A percentile compares a stretch with the other conserved stretches of the same genome.
Evolutionary conservation across 2,329 filamentous ascomycete species (phyloP).

Genomic region (Cyanodermella asteris): DNA sequence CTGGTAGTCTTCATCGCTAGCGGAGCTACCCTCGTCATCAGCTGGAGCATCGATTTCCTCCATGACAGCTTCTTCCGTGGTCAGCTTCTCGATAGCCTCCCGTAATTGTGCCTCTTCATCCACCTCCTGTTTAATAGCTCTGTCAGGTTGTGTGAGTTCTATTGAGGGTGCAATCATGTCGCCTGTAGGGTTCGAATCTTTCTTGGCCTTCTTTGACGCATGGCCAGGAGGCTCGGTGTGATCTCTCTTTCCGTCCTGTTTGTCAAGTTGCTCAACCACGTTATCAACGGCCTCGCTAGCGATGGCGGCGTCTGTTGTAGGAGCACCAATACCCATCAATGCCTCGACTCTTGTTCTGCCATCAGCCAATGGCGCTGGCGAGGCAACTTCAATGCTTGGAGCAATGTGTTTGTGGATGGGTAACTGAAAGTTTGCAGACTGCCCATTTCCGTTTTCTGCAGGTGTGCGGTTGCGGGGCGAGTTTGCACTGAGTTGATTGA

Average conservation of each 20-base stretch:
- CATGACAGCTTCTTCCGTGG: background rate
- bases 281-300: slow-evolving; percentile 49
- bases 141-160: too few species aligned
- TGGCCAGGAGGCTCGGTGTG: background rate
- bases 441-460: slow-evolving; percentile 17
- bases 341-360: slow-evolving; percentile 9
- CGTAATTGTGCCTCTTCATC: background rate
- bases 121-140: slow-evolving; percentile 1
- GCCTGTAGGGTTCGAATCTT: too few species aligned
- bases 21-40: slow-evolving; percentile 84
- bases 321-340: slow-evolving; percentile 8
- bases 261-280: slow-evolving; percentile 36
- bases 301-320: slow-evolving; percentile 27
- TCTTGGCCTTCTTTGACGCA: background rate
- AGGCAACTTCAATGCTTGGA: slow-evolving; percentile 8
- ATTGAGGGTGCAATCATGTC: too few species aligned
- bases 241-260: slow-evolving; percentile 30
- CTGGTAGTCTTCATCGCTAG: slow-evolving; percentile 47
- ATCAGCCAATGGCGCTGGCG: slow-evolving; percentile 6
- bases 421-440: slow-evolving; percentile 6
- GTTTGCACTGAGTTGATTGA: slow-evolving; percentile 45
- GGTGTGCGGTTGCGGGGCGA: slow-evolving; percentile 38
- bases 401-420: slow-evolving; percentile 7
- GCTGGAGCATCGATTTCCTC: slow-evolving; percentile 17
- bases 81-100: background rate